Base-by-base conservation (phyloP, 352 stramenopile species). In the Phytopythium helicoides region DNA sequence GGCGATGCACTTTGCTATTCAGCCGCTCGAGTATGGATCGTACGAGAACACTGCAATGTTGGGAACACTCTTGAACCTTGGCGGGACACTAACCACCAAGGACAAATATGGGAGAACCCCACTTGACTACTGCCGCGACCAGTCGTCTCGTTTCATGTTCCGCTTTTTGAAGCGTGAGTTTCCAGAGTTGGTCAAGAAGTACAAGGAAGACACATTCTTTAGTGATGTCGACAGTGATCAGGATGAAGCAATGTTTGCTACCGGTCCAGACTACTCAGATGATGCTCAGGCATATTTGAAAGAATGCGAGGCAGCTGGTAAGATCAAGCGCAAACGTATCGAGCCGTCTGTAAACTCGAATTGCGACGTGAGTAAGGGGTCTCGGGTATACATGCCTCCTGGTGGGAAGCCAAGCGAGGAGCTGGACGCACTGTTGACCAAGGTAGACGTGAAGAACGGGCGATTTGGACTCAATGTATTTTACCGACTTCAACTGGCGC, bases 391-490 rank as follows among this genome's bases (percentile, higher is more conserved):
- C 34, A 15, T 6, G 6, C 38, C 38, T 12, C 52, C 58, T 21
- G 58, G 59, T 16, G 50, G 11, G 2, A n/a, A 77, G 18, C 66
- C 49, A n/a, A 69, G 65, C 2, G 68, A 81, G 35, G 76, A 84
- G 23, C 81, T 77, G 47, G 61, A 81, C 16, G 76, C 74, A 1
- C 42, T 87, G 16, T 47, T 92, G 15, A 90, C 77, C 11, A 92
- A 92, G 54, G 80, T 90, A 11, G 79, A 92, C 40, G 75, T 90
- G 21, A 81, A 77, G 53, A 86, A 86, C 9, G 79, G 79, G 0
- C 73, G 71, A 15, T 81, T 86, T 39, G 81, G 81, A 5, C 51
- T 89, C 12, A 92, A 92, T 33, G 81, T 89, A 7, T 92, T 90
- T 31, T 92, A 92, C 41, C 70, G 73, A 0, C 55, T 87, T 33